Evolutionary conservation across 306 rosid species (phyloP).

Genomic region (Lupinus albus): DNA sequence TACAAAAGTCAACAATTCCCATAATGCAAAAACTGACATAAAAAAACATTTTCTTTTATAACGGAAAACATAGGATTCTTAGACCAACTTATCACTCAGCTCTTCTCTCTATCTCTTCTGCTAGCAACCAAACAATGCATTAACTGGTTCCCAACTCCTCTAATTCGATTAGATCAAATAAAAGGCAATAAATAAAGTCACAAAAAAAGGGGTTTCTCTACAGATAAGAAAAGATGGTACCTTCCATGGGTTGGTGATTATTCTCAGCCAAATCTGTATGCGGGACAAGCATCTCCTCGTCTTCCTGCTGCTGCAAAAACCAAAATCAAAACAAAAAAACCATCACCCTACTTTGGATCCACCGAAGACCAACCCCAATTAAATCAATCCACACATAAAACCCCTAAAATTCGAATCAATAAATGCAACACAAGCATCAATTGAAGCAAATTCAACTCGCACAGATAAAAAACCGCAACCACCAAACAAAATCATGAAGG

Average conservation of each 20-base stretch:
- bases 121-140: constrained; percentile 37
- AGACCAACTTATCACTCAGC: constrained; percentile 7
- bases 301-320: constrained; percentile 77
- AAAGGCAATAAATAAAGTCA: constrained; percentile 22
- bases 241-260: constrained; percentile 90
- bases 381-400: constrained; percentile 38
- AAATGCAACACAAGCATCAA: constrained; percentile 42
- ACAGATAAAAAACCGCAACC: constrained; percentile 46
- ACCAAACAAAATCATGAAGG: constrained; percentile 25
- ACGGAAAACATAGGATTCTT: constrained; percentile 31
- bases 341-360: constrained; percentile 52
- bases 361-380: constrained; percentile 39
- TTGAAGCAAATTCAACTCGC: constrained; percentile 40
- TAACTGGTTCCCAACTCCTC: constrained; percentile 31
- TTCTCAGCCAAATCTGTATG: constrained; percentile 76
- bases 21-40: constrained; percentile 35
- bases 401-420: constrained; percentile 46
- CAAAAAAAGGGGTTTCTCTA: constrained; percentile 16
- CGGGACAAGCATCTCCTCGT: constrained; percentile 92
- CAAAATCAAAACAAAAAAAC: constrained; percentile 34
- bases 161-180: constrained; percentile 35
- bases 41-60: constrained; percentile 9
- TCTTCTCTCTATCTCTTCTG: neutral
- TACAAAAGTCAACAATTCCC: neutral
- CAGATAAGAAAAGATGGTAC: constrained; percentile 55